Evolutionary conservation across 371 early-diverging fungal species (phyloP).

Genomic region (Sporodiniella umbellata): DNA sequence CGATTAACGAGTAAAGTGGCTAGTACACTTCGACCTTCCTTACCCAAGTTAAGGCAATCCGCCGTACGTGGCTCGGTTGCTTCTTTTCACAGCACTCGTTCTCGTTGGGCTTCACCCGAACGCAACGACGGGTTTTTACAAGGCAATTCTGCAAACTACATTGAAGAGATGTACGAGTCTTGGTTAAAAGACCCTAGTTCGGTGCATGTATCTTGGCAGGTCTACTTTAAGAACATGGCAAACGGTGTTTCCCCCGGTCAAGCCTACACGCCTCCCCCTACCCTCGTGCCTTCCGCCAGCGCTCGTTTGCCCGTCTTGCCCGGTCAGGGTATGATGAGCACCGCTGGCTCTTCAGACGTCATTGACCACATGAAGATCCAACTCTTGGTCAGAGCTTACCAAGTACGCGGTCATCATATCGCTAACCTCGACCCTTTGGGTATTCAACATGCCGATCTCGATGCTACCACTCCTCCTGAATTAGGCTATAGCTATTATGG

Average conservation of each 20-base stretch:
- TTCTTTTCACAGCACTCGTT: constrained; percentile 25
- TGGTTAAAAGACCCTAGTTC: constrained; percentile 89
- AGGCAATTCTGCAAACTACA: constrained; percentile 80
- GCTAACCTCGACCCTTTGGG: constrained; percentile 94
- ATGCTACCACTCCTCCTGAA: constrained; percentile 72
- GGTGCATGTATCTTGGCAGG: constrained; percentile 96
- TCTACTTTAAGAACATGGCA: constrained; percentile 91
- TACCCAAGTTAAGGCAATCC: constrained; percentile 11
- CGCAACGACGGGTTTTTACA: constrained; percentile 46
- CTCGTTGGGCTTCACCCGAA: constrained; percentile 28
- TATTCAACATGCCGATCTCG: constrained; percentile 65
- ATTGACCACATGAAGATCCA: constrained; percentile 97
- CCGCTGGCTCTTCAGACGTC: constrained; percentile 59
- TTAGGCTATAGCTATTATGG: constrained; percentile 87
- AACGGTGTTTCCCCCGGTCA: constrained; percentile 66
- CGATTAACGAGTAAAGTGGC: constrained; percentile 25
- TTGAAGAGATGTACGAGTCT: constrained; percentile 95
- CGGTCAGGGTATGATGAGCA: constrained; percentile 25
- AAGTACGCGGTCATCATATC: constrained; percentile 94
- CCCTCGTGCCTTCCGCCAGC: constrained; percentile 66
- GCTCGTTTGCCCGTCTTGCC: constrained; percentile 66
- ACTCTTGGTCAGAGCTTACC: constrained; percentile 95
- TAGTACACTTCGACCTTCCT: constrained; percentile 9
- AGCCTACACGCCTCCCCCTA: constrained; percentile 83
- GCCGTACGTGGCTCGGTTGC: constrained; percentile 17